These are phyloP conservation scores for Phytophthora constricta DNA, from an alignment of 352 stramenopile species.

Conservation along the genomic window DNA sequence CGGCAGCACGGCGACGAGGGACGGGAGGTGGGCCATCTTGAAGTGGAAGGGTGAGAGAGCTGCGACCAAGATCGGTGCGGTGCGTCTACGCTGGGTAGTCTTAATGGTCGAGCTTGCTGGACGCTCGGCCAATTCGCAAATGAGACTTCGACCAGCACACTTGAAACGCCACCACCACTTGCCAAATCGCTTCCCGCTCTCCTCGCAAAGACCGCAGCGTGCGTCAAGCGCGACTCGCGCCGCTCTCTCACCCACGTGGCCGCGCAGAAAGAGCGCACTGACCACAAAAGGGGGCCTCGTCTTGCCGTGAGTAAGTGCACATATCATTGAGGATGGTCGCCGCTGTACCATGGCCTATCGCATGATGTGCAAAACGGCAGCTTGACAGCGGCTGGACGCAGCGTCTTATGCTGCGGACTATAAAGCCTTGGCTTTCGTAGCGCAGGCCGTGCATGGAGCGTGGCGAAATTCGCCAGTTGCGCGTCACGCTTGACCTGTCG, in stretches of 20 bases:
- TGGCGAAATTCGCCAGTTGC: conserved; percentile 41
- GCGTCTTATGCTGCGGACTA: too few relatives aligned
- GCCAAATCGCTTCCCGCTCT: conserved; percentile 28
- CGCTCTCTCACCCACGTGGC: conserved; percentile 34
- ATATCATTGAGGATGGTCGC: conserved; percentile 40
- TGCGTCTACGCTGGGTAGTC: too few relatives aligned
- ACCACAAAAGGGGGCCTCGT: conserved; percentile 26
- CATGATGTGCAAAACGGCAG: conserved; percentile 27
- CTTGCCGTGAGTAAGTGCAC: conserved; percentile 18
- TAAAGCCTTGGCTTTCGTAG: conserved; percentile 19
- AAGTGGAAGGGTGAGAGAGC: too few relatives aligned
- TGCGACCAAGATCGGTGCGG: too few relatives aligned
- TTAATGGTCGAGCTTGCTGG: too few relatives aligned
- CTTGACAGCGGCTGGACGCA: conserved; percentile 38
- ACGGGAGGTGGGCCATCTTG: conserved; percentile 44
- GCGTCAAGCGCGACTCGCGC: conserved; percentile 17
- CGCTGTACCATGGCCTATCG: conserved; percentile 12
- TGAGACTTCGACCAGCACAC: conserved; percentile 26
- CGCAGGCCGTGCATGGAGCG: neutral
- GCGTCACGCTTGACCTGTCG: conserved; percentile 1
- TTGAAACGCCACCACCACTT: conserved; percentile 38
- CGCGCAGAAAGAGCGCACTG: conserved; percentile 32
- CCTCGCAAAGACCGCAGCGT: too few relatives aligned
- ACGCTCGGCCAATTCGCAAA: conserved; percentile 32
- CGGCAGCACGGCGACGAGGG: conserved; percentile 32